Base-by-base conservation (phyloP, 1,284 basidiomycete genomes). In the Pyrrhoderma noxium region DNA sequence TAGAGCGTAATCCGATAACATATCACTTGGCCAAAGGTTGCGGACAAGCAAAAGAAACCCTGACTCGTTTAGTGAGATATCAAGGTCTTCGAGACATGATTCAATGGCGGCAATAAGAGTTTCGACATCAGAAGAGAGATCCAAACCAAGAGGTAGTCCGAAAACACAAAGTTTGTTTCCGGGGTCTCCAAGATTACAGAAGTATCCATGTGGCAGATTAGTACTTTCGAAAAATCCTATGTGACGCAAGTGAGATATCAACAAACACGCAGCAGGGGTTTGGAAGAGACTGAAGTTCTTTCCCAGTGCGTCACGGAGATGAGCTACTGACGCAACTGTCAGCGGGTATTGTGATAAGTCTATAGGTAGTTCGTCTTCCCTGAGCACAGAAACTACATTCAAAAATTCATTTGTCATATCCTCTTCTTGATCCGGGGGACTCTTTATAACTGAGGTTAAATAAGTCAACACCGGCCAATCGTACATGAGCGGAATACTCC, bases 31-130 rank as follows among this genome's bases (percentile, higher is more conserved):
- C 80, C 82, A 88, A 54, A 86, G 77, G 55, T 79, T 74, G 46
- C 79, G 74, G 8, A 70, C 67, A 14, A 90, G 68, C 8, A 90
- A 66, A 5, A 85, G 64, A 49, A 89, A 74, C 0, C 81, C 88
- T 18, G 76, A 70, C 65, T 92, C 88, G 59, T 89, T 88, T 27
- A 81, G 71, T 0, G 82, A 78, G 19, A 91, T 67, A 62, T 88
- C 80, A 22, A 87, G 63, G 57, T 89, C 84, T 2, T 73, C 69
- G 18, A 92, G 67, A 56, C 81, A 82, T 1, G 76, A 74, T 62
- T 89, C 87, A n/a, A 89, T 76, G 0, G 82, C 73, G 4, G 79
- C 72, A 8, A 88, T 76, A 22, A 92, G 69, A 0, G 75, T 77
- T 60, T 90, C 87, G 3, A 90, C 85, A 37, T 81, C 77, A 8